Percentiles rank a stretch among this genome's conserved stretches.
These are phyloP conservation scores for Nidula microcarpa DNA, from an alignment of 768 basidiomycete genomes.

Conservation along the genomic window DNA sequence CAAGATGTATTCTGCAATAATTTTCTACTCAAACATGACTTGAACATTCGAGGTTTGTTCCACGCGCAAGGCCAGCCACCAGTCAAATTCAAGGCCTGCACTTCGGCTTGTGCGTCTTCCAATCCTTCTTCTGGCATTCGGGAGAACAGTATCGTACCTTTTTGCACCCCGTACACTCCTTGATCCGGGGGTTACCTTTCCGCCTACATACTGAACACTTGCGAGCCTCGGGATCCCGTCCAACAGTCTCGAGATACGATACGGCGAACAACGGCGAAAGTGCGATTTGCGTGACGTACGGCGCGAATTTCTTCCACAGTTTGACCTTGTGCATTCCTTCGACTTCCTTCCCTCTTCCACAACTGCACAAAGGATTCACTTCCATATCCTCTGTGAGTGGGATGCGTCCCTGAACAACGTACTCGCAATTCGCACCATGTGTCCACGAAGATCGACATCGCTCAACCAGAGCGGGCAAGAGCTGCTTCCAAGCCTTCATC, in stretches of 20 bases:
- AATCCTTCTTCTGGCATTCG: conserved; percentile 42
- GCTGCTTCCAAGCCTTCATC: conserved; percentile 43
- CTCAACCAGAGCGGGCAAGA: conserved; percentile 48
- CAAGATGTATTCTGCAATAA: no score
- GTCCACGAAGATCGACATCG: conserved; percentile 50
- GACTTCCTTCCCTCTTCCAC: conserved; percentile 47
- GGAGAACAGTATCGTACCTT: conserved; percentile 36
- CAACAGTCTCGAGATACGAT: conserved; percentile 40
- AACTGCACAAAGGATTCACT: conserved; percentile 44
- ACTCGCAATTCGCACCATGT: conserved; percentile 47
- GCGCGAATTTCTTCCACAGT: conserved; percentile 35
- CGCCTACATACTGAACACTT: conserved; percentile 16
- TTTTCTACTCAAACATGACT: no score
- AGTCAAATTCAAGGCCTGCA: not conserved
- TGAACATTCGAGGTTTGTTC: no score
- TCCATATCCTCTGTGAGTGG: conserved; percentile 35
- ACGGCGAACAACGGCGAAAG: conserved; percentile 52
- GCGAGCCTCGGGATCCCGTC: conserved; percentile 8
- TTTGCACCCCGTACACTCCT: conserved; percentile 34
- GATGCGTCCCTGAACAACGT: conserved; percentile 31
- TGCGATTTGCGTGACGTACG: conserved; percentile 45
- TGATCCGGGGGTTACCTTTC: conserved; percentile 21
- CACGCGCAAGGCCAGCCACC: no score
- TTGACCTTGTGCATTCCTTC: conserved; percentile 25
- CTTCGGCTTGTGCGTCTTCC: conserved; percentile 38